phyloP scores from a whole-genome alignment of 495 filamentous ascomycete species.

The Penicillium angulare region DNA sequence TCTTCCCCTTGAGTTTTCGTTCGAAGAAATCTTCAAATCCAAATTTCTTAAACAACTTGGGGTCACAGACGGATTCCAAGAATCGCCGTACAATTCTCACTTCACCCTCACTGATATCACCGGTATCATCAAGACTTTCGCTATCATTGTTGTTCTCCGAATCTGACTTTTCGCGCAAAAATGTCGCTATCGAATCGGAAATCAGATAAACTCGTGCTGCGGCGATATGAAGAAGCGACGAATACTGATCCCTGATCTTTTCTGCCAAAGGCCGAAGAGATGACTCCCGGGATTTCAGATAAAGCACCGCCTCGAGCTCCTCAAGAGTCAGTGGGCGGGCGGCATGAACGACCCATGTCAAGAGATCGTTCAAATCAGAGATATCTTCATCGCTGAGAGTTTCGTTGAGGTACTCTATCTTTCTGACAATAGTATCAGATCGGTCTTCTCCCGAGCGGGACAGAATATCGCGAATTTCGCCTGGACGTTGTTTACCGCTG shows the following conservation, averaged over 20 bases:
- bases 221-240: constrained; percentile 7
- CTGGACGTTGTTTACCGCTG: constrained; percentile 15
- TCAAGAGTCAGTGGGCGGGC: not conserved
- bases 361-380: constrained; percentile 15
- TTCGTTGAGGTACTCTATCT: constrained; percentile 15
- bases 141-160: not conserved
- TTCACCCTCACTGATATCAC: constrained; percentile 12
- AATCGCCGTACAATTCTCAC: constrained; percentile 17
- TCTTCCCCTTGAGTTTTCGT: constrained; percentile 15
- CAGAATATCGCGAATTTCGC: constrained; percentile 19
- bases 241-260: constrained; percentile 15
- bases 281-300: constrained; percentile 10
- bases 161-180: not conserved
- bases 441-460: constrained; percentile 14
- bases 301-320: constrained; percentile 14
- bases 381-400: constrained; percentile 20
- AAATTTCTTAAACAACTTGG: constrained; percentile 16
- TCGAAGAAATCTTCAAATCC: constrained; percentile 22
- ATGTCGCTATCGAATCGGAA: constrained; percentile 15
- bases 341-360: constrained; percentile 12
- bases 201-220: constrained; percentile 7
- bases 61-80: constrained; percentile 17
- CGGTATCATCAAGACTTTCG: not conserved
- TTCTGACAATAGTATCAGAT: constrained; percentile 15
- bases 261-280: constrained; percentile 16